Evolutionary conservation across 352 stramenopile genomes (phyloP), one percentile per base, ranked within the genome.

Genomic region (Globisporangium apiculatum): DNA sequence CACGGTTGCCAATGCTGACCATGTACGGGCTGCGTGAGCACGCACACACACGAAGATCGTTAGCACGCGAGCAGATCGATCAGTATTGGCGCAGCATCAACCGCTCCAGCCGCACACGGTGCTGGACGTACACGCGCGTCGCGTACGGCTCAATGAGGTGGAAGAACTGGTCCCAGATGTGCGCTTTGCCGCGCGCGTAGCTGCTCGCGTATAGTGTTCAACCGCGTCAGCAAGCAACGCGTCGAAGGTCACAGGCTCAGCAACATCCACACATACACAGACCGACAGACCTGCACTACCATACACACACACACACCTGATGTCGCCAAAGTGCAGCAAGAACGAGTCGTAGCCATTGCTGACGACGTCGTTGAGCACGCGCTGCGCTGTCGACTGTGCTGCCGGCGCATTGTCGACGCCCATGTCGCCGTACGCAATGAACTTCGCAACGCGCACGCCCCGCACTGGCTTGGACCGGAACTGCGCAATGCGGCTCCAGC

Each of bases 371-470:
- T 71, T 42, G 43, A 70, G 87, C 11, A 83, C 78, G 15, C 74
- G 71, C 37, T 65, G 65, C 18, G 78, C 76, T n/a, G 79, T 91
- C 2, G 81, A 88, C 35, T 63, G 61, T 7, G 76, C 79, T 0
- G 72, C 69, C 15, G 79, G 78, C 6, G 73, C 68, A n/a, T 62
- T 61, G 46, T 88, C 73, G 4, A 83, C 76, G 17, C 80, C 84
- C 84, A 94, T 94, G 53, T 94, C 84, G 4, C 69, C 84, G 56
- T 94, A 94, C 43, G 81, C 84, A 36, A 91, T 76, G 55, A 91
- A 94, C 57, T 91, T 91, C 58, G 72, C 64, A 4, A 49, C 51
- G 6, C 37, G 41, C 7, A 31, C 8, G 12, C 11, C 2, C 5
- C 15, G 7, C 42, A 53, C 50, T 18, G 51, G 58, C 43, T 51